Percentiles rank a stretch among this genome's conserved stretches.
Evolutionary conservation across 2,329 filamentous ascomycete genomes (phyloP).

Genomic region (Colletotrichum magnum): DNA sequence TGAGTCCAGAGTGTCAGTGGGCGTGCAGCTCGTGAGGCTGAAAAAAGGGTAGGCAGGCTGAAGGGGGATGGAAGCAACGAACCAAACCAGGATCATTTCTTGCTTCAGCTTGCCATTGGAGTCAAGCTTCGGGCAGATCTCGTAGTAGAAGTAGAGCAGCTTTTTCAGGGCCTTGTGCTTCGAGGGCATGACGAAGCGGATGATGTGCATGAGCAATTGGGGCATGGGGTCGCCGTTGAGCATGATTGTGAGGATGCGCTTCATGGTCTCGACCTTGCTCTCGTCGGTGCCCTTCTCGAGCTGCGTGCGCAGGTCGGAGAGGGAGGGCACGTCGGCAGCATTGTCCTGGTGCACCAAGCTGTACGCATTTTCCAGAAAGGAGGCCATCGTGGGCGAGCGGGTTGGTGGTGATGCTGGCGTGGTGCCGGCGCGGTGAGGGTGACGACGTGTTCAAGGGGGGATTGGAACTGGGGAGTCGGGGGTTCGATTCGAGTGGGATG

Average conservation of each 20-base stretch:
- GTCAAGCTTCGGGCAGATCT: slow-evolving; percentile 98
- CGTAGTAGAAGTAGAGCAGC: slow-evolving; percentile 98
- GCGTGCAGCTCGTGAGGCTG: neutral
- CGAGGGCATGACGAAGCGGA: slow-evolving; percentile 99
- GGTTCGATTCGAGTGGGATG: slow-evolving; percentile 37
- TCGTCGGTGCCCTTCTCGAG: slow-evolving; percentile 95
- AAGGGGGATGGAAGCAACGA: slow-evolving; percentile 47
- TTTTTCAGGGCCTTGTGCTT: slow-evolving; percentile 98
- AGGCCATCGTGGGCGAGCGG: slow-evolving; percentile 78
- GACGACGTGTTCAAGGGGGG: slow-evolving; percentile 39
- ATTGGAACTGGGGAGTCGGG: slow-evolving; percentile 16
- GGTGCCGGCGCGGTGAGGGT: slow-evolving; percentile 43
- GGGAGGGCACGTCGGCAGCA: slow-evolving; percentile 88
- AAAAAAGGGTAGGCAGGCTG: neutral
- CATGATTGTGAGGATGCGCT: slow-evolving; percentile 96
- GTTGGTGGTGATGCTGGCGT: slow-evolving; percentile 38
- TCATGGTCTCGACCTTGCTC: slow-evolving; percentile 95
- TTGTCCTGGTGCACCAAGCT: slow-evolving; percentile 99
- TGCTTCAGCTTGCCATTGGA: slow-evolving; percentile 95
- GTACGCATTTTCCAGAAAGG: slow-evolving; percentile 95
- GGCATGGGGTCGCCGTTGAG: slow-evolving; percentile 98
- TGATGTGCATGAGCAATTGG: slow-evolving; percentile 98
- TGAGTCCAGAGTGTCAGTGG: slow-evolving; percentile 54
- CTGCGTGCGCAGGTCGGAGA: slow-evolving; percentile 93
- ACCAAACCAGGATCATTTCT: slow-evolving; percentile 99